Base-by-base conservation (phyloP, 2,329 filamentous ascomycete species). In the Xylariaceae sp. region DNA sequence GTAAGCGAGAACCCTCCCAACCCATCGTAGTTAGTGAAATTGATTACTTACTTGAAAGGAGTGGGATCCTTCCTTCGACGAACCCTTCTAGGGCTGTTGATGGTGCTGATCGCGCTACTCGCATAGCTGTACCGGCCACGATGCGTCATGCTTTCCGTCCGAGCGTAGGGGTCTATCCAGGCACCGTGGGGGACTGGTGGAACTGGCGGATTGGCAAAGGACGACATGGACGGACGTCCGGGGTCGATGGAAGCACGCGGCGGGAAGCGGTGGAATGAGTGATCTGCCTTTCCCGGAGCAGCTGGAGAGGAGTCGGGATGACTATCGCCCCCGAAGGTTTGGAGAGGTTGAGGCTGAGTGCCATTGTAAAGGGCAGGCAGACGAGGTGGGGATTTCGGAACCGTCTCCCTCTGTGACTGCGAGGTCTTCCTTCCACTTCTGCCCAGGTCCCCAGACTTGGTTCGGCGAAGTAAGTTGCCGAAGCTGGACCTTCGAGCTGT, bases 101-200 rank as follows among this genome's bases (percentile, higher is more conserved):
- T 80, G 44, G 87, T 85, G 70, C 87, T 95, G 51, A 90, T 78
- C 38, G 86, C 84, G 64, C 85, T 94, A 68, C 86, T 94, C 41
- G 90, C 88, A 66, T 96, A 97, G 68, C 89, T 96, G 67, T 94
- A 95, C 50, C 92, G 85, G 44, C 90, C 88, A 53, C 92, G 88
- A 65, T 97, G 83, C 53, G 90, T 89, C 87, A 97, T 96, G 73
- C 90, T 96, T 69, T 94, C 87, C 24, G 85, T 83, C 48, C 86
- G 78, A 31, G 84, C 80, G 58, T 92, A 92, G 11, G 86, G 84
- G 55, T 94, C 88, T 47, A 76, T 73, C 54, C 70, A 75, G 33
- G 74, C 74, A 41, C 74, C 74, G 59, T 69, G 74, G 32, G 78
- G 77, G 36, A 83, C 67, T 2, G 80, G 78, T 33, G 78, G 77